Evolutionary conservation across 1,284 basidiomycete genomes (phyloP), one percentile per base, ranked within the genome.

Genomic region (Filobasidium uniguttulatum): DNA sequence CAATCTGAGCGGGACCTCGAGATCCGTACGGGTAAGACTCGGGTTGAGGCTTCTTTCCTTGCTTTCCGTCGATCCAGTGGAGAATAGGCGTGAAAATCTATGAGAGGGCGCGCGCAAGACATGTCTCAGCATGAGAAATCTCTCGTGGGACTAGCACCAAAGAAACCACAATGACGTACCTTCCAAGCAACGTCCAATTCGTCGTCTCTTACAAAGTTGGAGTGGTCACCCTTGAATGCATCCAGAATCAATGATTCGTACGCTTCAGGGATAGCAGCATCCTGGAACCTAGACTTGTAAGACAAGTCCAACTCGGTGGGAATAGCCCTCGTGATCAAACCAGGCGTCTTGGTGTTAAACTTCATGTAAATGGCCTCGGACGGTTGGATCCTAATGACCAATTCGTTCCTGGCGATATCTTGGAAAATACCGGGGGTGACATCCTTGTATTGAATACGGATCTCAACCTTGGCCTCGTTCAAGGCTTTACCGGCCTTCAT

Each of bases 401-500:
- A 78, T 71, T 96, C 90, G 71, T 96, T 90, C 56, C 91, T 81
- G 19, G 85, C 78, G 64, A 94, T 89, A 61, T 94, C 83, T 67
- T 83, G 83, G 78, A 96, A 96, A 65, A 96, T 94, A 49, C 91
- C 90, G 66, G 82, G 78, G 0, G 88, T 89, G 50, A 91, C 89
- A 64, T 94, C 89, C 72, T 89, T 93, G 77, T 88, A 96, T 70
- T 94, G 90, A 57, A 94, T 82, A 50, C 90, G 85, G 61, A 96
- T 81, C 71, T 94, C 91, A 50, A 94, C 90, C 73, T 96, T 96
- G 65, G 86, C 84, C 71, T 94, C 90, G 72, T 94, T 93, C 53
- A 96, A 73, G 9, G 90, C 89, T 91, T 96, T 96, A 52, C 90
- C 90, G 28, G 90, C 90, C 72, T 90, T 94, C 62, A 96, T 77